Base-by-base conservation (phyloP, 2,329 filamentous ascomycete species). In the Hypoxylon sp. region DNA sequence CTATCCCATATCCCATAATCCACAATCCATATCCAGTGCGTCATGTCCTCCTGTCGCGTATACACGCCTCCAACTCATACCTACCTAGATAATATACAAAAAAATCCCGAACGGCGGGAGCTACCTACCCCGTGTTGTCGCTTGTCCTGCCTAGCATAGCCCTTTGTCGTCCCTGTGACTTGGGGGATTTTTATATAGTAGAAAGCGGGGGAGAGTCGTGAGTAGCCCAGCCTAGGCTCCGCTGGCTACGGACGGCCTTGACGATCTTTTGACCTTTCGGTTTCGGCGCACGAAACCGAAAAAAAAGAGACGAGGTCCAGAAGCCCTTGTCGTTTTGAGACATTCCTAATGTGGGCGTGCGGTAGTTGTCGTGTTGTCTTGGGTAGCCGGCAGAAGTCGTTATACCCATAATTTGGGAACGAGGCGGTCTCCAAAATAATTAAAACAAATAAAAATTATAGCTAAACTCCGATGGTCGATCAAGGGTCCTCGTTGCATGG, bases 401-500 rank as follows among this genome's bases (percentile, higher is more conserved):
- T 49, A 50, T 56, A 56, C 54, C 62, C 58, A 60, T 57, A 46
- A 54, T 59, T 53, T 19, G 52, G 52, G 30, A 34, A 59, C 59
- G 50, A 55, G 49, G 53, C 50, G 50, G 46, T 52, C 47, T 26
- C 24, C 24, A 49, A 37, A 51, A 41, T 26, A 49, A 13, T 19
- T 46, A 26, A 26, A 7, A 4, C 7, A 26, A 4, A 4, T 26
- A 26, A 4, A 4, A 7, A 4, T 7, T 26, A 26, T 26, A 26
- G 4, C 24, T 7, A 50, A 46, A 48, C 41, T 51, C 53, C 59
- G 54, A 61, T 58, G 39, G 65, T 61, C 65, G 65, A 68, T 68
- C 62, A 43, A 67, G 65, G 65, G 65, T 68, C 65, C 65, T 54
- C 41, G 48, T 41, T 60, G 59, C 59, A 57, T 56, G 41, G 59